These are phyloP conservation scores for Gracilariopsis chorda DNA, from an alignment of 23 red algal genomes.

Conservation along the genomic window DNA sequence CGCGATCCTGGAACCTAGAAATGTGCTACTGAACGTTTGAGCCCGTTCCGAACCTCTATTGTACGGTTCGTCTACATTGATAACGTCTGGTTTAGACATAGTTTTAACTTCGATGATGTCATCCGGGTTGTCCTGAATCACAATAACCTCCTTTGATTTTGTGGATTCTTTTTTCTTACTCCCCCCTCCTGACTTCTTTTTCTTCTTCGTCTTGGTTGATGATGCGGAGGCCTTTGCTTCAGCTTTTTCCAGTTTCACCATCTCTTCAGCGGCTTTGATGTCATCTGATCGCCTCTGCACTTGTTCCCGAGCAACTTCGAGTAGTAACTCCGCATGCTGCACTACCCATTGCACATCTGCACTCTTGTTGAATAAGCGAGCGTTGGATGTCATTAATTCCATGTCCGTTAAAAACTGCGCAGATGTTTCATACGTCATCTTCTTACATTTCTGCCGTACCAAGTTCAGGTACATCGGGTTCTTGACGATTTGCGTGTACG, in stretches of 20 bases:
- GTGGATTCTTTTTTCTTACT: neutral
- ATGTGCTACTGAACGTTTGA: too few species aligned
- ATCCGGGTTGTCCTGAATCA: neutral
- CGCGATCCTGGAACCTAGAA: too few species aligned
- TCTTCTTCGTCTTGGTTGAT: neutral
- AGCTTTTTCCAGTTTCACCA: slow-evolving; percentile 64
- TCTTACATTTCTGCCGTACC: slow-evolving; percentile 54
- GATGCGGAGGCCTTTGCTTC: slow-evolving; percentile 18
- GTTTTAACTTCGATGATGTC: neutral
- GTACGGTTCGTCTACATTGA: neutral
- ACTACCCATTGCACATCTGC: slow-evolving; percentile 93
- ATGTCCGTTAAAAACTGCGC: slow-evolving; percentile 81
- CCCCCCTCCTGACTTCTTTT: neutral
- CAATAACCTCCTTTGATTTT: neutral
- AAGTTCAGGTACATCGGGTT: slow-evolving; percentile 82
- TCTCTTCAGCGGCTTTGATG: slow-evolving; percentile 70
- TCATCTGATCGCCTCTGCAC: slow-evolving; percentile 54
- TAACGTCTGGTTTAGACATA: neutral
- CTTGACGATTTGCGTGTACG: slow-evolving; percentile 69
- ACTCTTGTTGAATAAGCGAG: slow-evolving; percentile 71
- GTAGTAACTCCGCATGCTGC: slow-evolving; percentile 88
- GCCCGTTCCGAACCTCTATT: too few species aligned
- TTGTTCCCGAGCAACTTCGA: slow-evolving; percentile 75
- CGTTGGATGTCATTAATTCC: slow-evolving; percentile 72
- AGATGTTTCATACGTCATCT: slow-evolving; percentile 48